Conservation (phyloP, 2,329 filamentous ascomycete genomes). For the Fusarium sp. region DNA sequence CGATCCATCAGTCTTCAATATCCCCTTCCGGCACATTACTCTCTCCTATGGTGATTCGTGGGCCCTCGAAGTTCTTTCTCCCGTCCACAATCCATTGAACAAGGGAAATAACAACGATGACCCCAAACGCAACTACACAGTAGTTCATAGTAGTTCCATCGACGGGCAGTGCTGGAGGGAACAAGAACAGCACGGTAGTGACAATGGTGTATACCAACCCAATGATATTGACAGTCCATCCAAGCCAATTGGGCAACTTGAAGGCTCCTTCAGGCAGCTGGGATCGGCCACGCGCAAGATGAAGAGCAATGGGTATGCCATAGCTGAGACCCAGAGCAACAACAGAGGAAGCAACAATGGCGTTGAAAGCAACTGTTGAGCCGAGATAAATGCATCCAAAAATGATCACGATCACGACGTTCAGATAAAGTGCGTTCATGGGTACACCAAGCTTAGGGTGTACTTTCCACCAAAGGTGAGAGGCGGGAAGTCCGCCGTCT, state of each 20-base stretch:
- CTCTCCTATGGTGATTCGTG: constrained; percentile 19
- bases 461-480: constrained; percentile 72
- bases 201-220: constrained; percentile 76
- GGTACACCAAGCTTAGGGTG: constrained; percentile 75
- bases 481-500: constrained; percentile 77
- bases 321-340: constrained; percentile 81
- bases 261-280: constrained; percentile 70
- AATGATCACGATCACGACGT: constrained; percentile 72
- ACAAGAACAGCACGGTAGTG: constrained; percentile 80
- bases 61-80: constrained; percentile 58
- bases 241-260: constrained; percentile 54
- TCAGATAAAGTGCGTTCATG: constrained; percentile 76
- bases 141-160: constrained; percentile 78
- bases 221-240: constrained; percentile 55
- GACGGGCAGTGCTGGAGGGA: constrained; percentile 76
- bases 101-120: constrained; percentile 60
- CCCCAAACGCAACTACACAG: constrained; percentile 62
- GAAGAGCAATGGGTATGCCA: constrained; percentile 80
- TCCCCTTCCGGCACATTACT: neutral
- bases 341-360: constrained; percentile 79
- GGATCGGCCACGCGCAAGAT: constrained; percentile 74
- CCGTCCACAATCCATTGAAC: constrained; percentile 64
- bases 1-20: neutral
- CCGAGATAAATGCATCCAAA: constrained; percentile 81
- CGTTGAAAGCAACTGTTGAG: constrained; percentile 76